phyloP scores from a whole-genome alignment of 371 early-diverging fungal genomes.

The Mucor racemosus region DNA sequence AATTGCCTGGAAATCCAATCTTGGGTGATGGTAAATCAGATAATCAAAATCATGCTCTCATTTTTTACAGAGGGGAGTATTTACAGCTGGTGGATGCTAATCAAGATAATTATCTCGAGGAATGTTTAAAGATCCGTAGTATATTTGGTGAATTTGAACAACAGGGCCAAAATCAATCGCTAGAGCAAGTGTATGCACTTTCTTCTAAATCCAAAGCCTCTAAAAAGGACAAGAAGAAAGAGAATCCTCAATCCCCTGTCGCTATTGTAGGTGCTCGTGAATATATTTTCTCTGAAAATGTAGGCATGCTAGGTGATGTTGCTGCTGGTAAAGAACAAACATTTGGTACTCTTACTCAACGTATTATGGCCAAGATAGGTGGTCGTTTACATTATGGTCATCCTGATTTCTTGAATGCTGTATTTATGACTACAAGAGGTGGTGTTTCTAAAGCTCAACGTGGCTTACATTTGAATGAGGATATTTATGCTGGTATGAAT shows the following conservation, averaged over 20 bases:
- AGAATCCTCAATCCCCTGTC: constrained; percentile 60
- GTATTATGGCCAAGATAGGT: constrained; percentile 86
- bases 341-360: constrained; percentile 88
- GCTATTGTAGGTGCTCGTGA: constrained; percentile 93
- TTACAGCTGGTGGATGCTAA: constrained; percentile 92
- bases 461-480: constrained; percentile 91
- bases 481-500: constrained; percentile 93
- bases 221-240: background rate
- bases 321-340: constrained; percentile 93
- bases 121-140: constrained; percentile 89
- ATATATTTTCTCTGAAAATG: constrained; percentile 89
- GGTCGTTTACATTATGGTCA: constrained; percentile 92
- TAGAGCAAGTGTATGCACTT: constrained; percentile 37
- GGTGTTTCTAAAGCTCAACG: constrained; percentile 91
- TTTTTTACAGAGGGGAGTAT: constrained; percentile 89
- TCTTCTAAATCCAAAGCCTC: background rate
- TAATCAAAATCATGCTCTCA: constrained; percentile 89
- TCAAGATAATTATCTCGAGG: constrained; percentile 92
- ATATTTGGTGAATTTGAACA: constrained; percentile 89
- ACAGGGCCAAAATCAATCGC: constrained; percentile 47
- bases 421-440: constrained; percentile 89
- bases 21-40: constrained; percentile 93
- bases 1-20: constrained; percentile 89
- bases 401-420: constrained; percentile 89
- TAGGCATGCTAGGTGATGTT: constrained; percentile 88